Conservation (phyloP, 768 basidiomycete genomes). For the Lactarius hatsudake region DNA sequence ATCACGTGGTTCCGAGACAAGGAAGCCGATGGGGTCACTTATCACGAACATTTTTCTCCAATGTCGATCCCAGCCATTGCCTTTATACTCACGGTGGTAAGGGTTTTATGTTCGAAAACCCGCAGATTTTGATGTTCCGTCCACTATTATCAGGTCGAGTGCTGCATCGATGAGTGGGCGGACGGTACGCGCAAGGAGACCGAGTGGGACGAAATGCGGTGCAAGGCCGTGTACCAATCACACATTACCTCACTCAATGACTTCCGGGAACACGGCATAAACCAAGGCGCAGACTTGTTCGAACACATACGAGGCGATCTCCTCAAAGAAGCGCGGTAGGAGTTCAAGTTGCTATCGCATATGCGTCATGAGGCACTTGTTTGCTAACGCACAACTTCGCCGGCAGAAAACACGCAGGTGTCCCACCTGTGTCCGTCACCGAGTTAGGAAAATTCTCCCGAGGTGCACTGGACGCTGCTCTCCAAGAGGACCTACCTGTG, state of each 20-base stretch:
- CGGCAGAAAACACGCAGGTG: slow-evolving; percentile 5
- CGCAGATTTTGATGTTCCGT: not conserved
- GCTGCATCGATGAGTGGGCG: slow-evolving; percentile 18
- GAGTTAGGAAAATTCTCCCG: not conserved
- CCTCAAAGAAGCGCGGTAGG: slow-evolving; percentile 18
- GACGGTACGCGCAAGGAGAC: not conserved
- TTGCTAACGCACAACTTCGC: not conserved
- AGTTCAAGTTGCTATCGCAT: not conserved
- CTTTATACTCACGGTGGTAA: slow-evolving; percentile 13
- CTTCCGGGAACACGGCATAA: not conserved
- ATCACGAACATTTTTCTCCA: not conserved
- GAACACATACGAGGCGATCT: too few species aligned
- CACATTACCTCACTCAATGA: slow-evolving; percentile 1
- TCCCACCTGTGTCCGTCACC: not conserved
- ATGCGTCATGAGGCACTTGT: not conserved
- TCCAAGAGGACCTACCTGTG: not conserved
- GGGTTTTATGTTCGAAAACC: not conserved
- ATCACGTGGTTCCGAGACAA: not conserved
- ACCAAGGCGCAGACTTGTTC: not conserved
- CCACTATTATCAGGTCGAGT: slow-evolving; percentile 7
- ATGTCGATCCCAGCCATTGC: not conserved
- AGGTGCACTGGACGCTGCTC: not conserved
- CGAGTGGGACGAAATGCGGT: not conserved
- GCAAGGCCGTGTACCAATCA: not conserved
- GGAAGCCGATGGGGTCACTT: not conserved